Evolutionary conservation across 208 protist genomes (phyloP).

Genomic region (Giardia muris): DNA sequence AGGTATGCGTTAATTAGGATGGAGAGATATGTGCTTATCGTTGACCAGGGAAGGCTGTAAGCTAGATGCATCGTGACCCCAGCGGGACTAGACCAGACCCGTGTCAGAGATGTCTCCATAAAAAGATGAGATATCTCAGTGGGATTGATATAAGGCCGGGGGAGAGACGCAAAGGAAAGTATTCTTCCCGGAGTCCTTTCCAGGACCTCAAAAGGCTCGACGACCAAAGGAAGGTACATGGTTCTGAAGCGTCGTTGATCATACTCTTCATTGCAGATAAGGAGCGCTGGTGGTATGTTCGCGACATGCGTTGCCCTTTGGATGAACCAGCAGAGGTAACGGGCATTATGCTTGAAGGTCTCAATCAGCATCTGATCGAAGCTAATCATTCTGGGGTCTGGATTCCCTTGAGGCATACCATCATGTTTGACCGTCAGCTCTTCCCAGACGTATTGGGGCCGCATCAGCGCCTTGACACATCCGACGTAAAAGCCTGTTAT

Average conservation of each 20-base stretch:
- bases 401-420: too few relatives aligned
- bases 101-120: not conserved
- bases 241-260: not conserved
- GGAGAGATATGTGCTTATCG: not conserved
- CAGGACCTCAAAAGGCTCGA: not conserved
- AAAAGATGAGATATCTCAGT: not conserved
- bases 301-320: too few relatives aligned
- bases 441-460: too few relatives aligned
- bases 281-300: too few relatives aligned
- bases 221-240: not conserved
- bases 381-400: too few relatives aligned
- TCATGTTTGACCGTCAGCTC: too few relatives aligned
- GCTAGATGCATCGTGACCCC: not conserved
- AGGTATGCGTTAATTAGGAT: not conserved
- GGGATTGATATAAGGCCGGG: not conserved
- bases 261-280: too few relatives aligned
- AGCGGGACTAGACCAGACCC: not conserved
- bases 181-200: not conserved
- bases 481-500: too few relatives aligned
- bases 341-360: too few relatives aligned
- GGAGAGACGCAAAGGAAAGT: not conserved
- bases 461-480: too few relatives aligned
- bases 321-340: too few relatives aligned
- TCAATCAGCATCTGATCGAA: too few relatives aligned
- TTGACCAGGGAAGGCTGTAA: not conserved